Evolutionary conservation across 176 grass and related monocot genomes (phyloP), one percentile per base, ranked within the genome.

Genomic region (Phoenix roebelenii): DNA sequence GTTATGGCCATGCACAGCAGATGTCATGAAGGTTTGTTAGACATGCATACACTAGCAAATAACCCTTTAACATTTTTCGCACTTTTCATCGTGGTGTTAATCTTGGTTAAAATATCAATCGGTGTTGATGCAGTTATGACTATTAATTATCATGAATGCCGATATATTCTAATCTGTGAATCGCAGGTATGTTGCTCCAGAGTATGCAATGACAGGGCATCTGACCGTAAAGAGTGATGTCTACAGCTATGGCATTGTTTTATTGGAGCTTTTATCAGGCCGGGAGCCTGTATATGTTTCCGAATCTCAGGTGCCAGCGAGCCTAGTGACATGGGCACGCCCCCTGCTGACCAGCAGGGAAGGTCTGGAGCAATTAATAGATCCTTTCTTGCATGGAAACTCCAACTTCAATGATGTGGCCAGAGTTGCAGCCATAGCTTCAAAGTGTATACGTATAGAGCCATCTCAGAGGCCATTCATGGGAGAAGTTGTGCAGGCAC

Each of bases 121-220:
- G 35, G 35, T 44, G 12, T 44, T 0, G 35, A 12, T 44, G 6
- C 2, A 30, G 28, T 30, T 30, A 30, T 30, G 28, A 30, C 28
- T 6, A 14, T 44, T 44, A 44, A 44, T 14, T 44, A 44, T 44
- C 10, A 14, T 44, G 35, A 9, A 44, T 44, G 35, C 9, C 12
- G 35, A 44, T 44, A 44, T 44, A 44, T 44, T 44, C 28, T 44
- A 44, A 44, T 44, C 51, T 29, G 24, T 79, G 5, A 59, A 35
- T 59, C 58, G 66, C 81, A 98, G 93, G 16, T 98, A 98, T 59
- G 93, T 98, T 65, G 93, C 93, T 63, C 93, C 93, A 69, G 93
- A 98, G 78, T 98, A 98, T 85, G 93, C 93, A 58, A 98, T 98
- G 93, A 98, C 84, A 7, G 93, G 93, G 2, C 93, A 92, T 70